phyloP scores from a whole-genome alignment of 495 filamentous ascomycete genomes.

The Neurospora tetraspora region DNA sequence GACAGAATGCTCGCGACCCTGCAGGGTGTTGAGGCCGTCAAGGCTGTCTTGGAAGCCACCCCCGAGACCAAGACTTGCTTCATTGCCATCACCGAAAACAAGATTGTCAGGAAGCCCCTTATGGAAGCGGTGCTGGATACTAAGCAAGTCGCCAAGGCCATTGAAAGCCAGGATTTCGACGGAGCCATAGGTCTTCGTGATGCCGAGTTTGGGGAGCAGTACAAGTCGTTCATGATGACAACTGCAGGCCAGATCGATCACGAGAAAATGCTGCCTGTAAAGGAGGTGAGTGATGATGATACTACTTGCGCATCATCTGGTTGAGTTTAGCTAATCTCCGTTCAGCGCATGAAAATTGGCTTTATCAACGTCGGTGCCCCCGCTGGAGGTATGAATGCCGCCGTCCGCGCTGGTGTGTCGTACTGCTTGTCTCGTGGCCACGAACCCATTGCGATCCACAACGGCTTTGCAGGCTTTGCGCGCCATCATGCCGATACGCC shows the following conservation, averaged over 20 bases:
- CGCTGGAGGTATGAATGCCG: constrained; percentile 98
- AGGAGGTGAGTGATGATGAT: constrained; percentile 49
- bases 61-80: constrained; percentile 87
- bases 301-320: background rate
- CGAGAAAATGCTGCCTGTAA: constrained; percentile 47
- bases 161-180: constrained; percentile 72
- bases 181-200: constrained; percentile 79
- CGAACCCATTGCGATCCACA: constrained; percentile 83
- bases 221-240: constrained; percentile 80
- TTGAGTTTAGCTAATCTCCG: constrained; percentile 10
- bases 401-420: constrained; percentile 87
- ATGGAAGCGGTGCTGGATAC: constrained; percentile 82
- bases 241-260: constrained; percentile 47
- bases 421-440: constrained; percentile 94
- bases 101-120: constrained; percentile 81
- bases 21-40: constrained; percentile 93
- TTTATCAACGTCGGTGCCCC: constrained; percentile 97
- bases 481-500: constrained; percentile 81
- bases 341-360: constrained; percentile 78
- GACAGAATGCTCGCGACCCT: constrained; percentile 89
- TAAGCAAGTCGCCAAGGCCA: constrained; percentile 69
- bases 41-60: constrained; percentile 85
- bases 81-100: constrained; percentile 95
- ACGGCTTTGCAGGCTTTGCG: constrained; percentile 91
- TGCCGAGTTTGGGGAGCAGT: constrained; percentile 89